Evolutionary conservation across 164 flowering plant species (phyloP).

Genomic region (Chimonanthus praecox): DNA sequence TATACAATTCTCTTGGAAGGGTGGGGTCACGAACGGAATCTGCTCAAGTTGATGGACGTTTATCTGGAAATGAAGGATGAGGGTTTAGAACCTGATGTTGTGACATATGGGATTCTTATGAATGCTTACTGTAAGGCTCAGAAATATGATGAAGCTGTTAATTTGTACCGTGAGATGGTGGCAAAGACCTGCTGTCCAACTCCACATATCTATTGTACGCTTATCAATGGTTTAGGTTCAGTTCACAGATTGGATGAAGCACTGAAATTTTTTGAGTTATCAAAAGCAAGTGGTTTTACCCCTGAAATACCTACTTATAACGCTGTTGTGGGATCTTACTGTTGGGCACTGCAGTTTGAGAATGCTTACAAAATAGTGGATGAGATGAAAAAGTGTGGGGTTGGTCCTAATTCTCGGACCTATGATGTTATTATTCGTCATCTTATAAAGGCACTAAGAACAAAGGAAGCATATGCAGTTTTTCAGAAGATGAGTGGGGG

Average conservation of each 20-base stretch:
- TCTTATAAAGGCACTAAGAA: slow-evolving; percentile 40
- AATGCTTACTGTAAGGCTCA: slow-evolving; percentile 15
- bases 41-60: slow-evolving; percentile 46
- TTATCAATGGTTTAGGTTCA: slow-evolving; percentile 73
- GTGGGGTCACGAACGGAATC: slow-evolving; percentile 56
- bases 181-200: slow-evolving; percentile 15
- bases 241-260: slow-evolving; percentile 61
- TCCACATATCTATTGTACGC: slow-evolving; percentile 39
- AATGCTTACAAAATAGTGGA: slow-evolving; percentile 55
- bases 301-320: slow-evolving; percentile 73
- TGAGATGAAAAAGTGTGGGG: slow-evolving; percentile 56
- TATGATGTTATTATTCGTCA: slow-evolving; percentile 75
- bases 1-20: slow-evolving; percentile 66
- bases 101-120: slow-evolving; percentile 24
- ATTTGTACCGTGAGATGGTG: slow-evolving; percentile 18
- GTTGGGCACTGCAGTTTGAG: slow-evolving; percentile 44
- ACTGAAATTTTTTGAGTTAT: slow-evolving; percentile 44
- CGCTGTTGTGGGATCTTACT: slow-evolving; percentile 74
- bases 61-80: slow-evolving; percentile 48
- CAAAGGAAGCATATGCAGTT: slow-evolving; percentile 47
- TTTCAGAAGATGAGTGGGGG: slow-evolving; percentile 48
- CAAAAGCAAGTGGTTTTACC: slow-evolving; percentile 42
- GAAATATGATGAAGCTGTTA: slow-evolving; percentile 19
- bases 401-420: slow-evolving; percentile 74
- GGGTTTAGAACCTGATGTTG: slow-evolving; percentile 28